phyloP scores from a whole-genome alignment of 2,329 filamentous ascomycete species.

The Erysiphe neolycopersici region DNA sequence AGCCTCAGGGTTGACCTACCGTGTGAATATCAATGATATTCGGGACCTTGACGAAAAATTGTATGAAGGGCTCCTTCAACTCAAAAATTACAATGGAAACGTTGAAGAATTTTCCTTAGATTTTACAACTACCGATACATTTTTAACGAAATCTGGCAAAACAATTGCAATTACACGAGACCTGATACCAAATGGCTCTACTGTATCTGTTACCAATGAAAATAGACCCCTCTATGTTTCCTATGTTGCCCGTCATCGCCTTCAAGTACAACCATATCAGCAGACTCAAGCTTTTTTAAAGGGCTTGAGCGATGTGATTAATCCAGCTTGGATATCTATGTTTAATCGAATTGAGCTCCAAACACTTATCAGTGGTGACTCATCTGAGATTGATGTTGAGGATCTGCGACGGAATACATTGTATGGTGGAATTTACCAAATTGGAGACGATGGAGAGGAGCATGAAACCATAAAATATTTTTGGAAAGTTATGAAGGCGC shows the following conservation, averaged over 20 bases:
- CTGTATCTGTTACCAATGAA: conserved; percentile 61
- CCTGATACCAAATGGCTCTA: conserved; percentile 49
- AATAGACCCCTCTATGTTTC: conserved; percentile 90
- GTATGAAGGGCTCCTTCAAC: conserved; percentile 56
- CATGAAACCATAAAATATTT: conserved; percentile 70
- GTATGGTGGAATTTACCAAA: conserved; percentile 67
- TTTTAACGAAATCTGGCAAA: conserved; percentile 20
- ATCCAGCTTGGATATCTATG: conserved; percentile 86
- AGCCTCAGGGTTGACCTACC: conserved; percentile 45
- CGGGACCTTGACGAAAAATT: conserved; percentile 74
- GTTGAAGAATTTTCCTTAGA: conserved; percentile 60
- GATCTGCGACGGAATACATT: conserved; percentile 63
- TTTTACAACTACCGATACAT: conserved; percentile 63
- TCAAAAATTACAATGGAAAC: conserved; percentile 69
- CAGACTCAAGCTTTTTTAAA: conserved; percentile 74
- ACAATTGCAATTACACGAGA: conserved; percentile 43
- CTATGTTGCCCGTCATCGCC: conserved; percentile 64
- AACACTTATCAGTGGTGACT: conserved; percentile 73
- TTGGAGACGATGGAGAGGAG: conserved; percentile 71
- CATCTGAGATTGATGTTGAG: conserved; percentile 58
- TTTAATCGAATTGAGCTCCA: conserved; percentile 94
- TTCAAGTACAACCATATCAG: conserved; percentile 51
- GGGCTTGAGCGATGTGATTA: conserved; percentile 67
- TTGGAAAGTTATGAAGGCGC: conserved; percentile 62
- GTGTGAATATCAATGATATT: conserved; percentile 83